These are phyloP conservation scores for Boletus sp. DNA, from an alignment of 1,284 basidiomycete genomes.

Conservation along the genomic window DNA sequence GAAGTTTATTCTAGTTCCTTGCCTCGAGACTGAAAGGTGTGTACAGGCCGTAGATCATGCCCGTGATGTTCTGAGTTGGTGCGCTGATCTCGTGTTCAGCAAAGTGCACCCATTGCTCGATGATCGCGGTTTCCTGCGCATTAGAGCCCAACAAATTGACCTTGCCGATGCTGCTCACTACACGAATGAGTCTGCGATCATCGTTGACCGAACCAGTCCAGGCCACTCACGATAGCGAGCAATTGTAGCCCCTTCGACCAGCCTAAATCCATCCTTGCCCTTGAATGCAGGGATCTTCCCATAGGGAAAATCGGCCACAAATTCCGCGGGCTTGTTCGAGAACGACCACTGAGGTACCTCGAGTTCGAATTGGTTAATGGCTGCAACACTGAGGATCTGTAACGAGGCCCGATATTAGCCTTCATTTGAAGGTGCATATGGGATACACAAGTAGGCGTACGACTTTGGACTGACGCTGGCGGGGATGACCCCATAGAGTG, in stretches of 20 bases:
- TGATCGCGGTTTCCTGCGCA: constrained; percentile 48
- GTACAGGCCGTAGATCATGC: constrained; percentile 14
- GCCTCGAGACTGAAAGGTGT: constrained; percentile 23
- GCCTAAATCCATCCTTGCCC: constrained; percentile 50
- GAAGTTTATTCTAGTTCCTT: background rate
- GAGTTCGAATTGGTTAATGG: constrained; percentile 24
- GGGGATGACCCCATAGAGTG: constrained; percentile 28
- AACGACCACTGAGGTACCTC: constrained; percentile 18
- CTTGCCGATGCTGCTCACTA: constrained; percentile 54
- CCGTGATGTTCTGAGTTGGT: background rate
- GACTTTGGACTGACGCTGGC: constrained; percentile 35
- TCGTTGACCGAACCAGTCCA: accelerated
- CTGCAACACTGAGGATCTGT: constrained; percentile 31
- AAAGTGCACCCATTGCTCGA: constrained; percentile 58
- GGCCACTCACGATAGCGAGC: constrained; percentile 56
- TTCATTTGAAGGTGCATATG: too few relatives aligned
- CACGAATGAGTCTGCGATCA: background rate
- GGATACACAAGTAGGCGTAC: constrained; percentile 20
- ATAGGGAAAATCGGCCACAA: constrained; percentile 48
- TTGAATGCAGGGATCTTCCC: constrained; percentile 60
- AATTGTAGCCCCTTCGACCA: constrained; percentile 60
- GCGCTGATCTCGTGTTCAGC: constrained; percentile 50
- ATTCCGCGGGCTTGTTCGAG: constrained; percentile 45
- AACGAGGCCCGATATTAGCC: background rate
- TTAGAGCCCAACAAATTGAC: constrained; percentile 51